Evolutionary conservation across 768 basidiomycete species (phyloP), one percentile per base, ranked within the genome.

Genomic region (Lyophyllum shimeji): DNA sequence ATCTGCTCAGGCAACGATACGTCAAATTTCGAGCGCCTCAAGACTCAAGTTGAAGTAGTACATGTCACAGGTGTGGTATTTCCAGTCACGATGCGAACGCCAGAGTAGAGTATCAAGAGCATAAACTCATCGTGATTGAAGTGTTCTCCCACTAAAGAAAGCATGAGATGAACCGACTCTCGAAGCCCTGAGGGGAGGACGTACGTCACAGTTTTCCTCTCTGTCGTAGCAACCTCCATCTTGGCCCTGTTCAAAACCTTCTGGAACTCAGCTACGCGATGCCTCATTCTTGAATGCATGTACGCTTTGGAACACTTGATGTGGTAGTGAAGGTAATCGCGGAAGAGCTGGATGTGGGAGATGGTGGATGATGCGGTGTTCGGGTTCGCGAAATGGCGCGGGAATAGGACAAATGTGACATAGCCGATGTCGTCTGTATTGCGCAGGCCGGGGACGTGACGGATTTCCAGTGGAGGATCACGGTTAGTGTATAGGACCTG

Each of bases 261-360:
- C 74, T 93, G 90, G 79, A 99, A 98, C 72, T 97, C 93, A 1
- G 90, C 84, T 12, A 97, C 97, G 9, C 97, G 86, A 63, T 89
- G 81, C 57, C 97, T 81, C 94, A 98, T 95, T 44, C 97, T 81
- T 2, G 93, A 95, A 73, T 98, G 96, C 93, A 99, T 96, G 74
- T 99, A 98, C 0, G 96, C 97, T 72, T 98, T 98, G 50, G 89
- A 95, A 69, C 94, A 95, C 66, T 96, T 98, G 82, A 99, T 97
- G 69, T 98, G 96, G 72, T 98, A 98, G 74, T 99, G 97, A n/a
- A 99, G 79, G 68, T 98, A 98, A 71, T 98, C 94, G 53, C 97
- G 85, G 89, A 99, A 98, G 23, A 96, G 78, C 69, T 98, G 93
- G 65, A 98, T 90, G 64, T 93, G 93, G 25, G 94, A 95, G 68